Evolutionary conservation across 352 stramenopile genomes (phyloP), one percentile per base, ranked within the genome.

Genomic region (Phytophthora macrochlamydospora): DNA sequence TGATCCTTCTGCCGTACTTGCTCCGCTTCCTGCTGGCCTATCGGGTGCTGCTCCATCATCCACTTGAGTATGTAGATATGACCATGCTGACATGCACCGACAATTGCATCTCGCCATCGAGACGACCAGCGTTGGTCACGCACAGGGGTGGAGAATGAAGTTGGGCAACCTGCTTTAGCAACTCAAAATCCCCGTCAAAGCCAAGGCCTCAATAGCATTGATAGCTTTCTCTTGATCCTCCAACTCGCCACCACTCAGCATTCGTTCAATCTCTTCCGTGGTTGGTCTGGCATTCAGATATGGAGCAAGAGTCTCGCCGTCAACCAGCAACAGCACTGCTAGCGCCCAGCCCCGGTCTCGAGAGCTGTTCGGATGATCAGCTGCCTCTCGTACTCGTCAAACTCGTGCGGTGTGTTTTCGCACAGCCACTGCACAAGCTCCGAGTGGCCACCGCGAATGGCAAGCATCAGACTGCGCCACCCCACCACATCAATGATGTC

Each of bases 31-130:
- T 48, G n/a, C 9, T 29, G 33, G 3, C 45, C 51, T 11, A 30
- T 49, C 28, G 44, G 60, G n/a, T 62, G 60, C 18, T 24, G 18
- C 9, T 67, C 43, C 60, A 62, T 18, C n/a, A 62, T 3, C 60
- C 60, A 67, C 32, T 67, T 44, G 3, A 67, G 11, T 11, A 46
- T 18, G 4, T 13, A 5, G 38, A 56, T 18, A 2, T 51, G 29
- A 1, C 35, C 59, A n/a, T 6, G 12, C 9, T 44, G 14, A 18
- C 59, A 67, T 3, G 43, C 59, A 4, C 33, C 29, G 2, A 32
- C 18, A 6, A 56, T 11, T 5, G 35, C 29, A 9, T 55, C 2
- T 7, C 40, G 43, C 45, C 56, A 62, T 40, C 6, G 35, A 40
- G 35, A 40, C 9, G 35, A 11, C 35, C 35, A 40, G 35, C 6